A percentile compares a stretch with the other conserved stretches of the same genome.
Evolutionary conservation across 164 flowering plant genomes (phyloP).

Genomic region (Annona squamosa): DNA sequence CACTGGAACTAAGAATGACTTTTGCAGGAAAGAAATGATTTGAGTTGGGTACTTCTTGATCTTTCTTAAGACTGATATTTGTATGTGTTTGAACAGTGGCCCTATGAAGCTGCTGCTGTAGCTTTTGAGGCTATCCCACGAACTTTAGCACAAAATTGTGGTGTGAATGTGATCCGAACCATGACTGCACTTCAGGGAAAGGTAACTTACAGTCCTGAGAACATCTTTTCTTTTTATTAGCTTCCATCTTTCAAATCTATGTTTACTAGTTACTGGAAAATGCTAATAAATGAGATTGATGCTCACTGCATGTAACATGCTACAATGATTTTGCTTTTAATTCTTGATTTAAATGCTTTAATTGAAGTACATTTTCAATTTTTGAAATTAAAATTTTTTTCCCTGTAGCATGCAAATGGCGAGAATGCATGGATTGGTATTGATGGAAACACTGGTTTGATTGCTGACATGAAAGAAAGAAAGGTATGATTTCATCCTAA

Average conservation of each 20-base stretch:
- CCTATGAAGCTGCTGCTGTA: constrained; percentile 97
- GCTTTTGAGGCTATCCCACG: constrained; percentile 98
- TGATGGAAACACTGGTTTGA: constrained; percentile 86
- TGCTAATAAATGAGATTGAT: not conserved
- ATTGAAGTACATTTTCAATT: not conserved
- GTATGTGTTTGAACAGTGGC: constrained; percentile 54
- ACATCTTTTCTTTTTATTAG: not conserved
- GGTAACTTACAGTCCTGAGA: constrained; percentile 25
- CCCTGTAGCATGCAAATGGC: constrained; percentile 82
- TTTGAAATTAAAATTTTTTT: not conserved
- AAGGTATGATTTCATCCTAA: constrained; percentile 36
- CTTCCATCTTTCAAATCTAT: not conserved
- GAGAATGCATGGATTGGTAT: constrained; percentile 96
- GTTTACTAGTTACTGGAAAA: not conserved
- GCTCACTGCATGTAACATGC: not conserved
- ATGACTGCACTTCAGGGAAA: constrained; percentile 98
- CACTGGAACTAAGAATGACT: not conserved
- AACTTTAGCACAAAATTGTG: constrained; percentile 95
- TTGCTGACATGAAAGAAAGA: constrained; percentile 76
- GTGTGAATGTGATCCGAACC: constrained; percentile 87
- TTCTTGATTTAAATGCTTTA: not conserved
- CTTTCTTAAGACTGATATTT: not conserved
- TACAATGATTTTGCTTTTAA: not conserved
- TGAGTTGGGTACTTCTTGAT: not conserved
- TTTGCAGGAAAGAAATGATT: not conserved